Conservation (phyloP, 768 basidiomycete species). For the Pholiota molesta region DNA sequence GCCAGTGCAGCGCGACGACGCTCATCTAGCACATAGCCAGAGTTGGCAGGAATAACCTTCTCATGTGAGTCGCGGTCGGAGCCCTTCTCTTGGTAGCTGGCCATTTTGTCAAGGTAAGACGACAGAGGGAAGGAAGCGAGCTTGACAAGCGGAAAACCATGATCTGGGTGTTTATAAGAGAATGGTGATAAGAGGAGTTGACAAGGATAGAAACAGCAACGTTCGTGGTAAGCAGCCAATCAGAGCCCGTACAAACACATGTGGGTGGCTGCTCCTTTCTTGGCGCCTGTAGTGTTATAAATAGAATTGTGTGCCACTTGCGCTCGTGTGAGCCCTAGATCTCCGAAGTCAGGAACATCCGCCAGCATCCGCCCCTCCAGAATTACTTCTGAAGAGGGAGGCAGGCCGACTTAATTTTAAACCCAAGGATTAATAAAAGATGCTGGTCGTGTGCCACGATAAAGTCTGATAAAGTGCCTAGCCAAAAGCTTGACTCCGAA, state of each 20-base stretch:
- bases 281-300: neutral
- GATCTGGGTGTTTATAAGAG: slow-evolving; percentile 6
- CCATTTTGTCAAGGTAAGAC: slow-evolving; percentile 26
- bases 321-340: slow-evolving; percentile 1
- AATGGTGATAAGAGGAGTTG: neutral
- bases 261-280: neutral
- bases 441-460: slow-evolving; percentile 8
- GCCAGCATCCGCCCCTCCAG: neutral
- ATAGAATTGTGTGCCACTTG: neutral
- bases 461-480: neutral
- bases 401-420: neutral
- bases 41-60: slow-evolving; percentile 27
- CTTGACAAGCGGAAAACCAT: neutral
- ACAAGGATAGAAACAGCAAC: neutral
- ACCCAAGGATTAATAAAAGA: neutral
- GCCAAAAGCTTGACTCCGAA: neutral
- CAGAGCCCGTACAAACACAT: neutral
- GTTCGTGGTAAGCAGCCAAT: slow-evolving; percentile 11
- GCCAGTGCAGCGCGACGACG: slow-evolving; percentile 79
- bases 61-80: slow-evolving; percentile 37
- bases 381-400: neutral
- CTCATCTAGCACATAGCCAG: slow-evolving; percentile 58
- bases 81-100: slow-evolving; percentile 42
- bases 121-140: slow-evolving; percentile 10
- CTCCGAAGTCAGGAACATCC: neutral